Evolutionary conservation across 1,139 yeast genomes (phyloP).

Genomic region (Zygoascus meyerae): DNA sequence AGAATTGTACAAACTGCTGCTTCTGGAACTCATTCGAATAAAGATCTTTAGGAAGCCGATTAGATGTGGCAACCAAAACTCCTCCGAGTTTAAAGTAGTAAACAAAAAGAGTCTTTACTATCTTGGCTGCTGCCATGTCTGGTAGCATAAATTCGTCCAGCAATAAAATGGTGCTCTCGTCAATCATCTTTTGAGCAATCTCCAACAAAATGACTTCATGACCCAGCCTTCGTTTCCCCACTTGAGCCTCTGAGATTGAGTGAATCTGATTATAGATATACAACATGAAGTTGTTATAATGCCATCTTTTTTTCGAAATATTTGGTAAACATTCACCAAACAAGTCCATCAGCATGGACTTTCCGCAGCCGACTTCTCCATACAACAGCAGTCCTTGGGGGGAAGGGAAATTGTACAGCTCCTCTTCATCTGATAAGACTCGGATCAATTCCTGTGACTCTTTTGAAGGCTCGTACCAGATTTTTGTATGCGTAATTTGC

Average conservation of each 20-base stretch:
- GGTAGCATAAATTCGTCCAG: constrained; percentile 73
- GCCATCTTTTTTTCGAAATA: constrained; percentile 62
- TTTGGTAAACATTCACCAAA: constrained; percentile 64
- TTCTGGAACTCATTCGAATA: constrained; percentile 61
- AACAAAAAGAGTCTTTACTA: constrained; percentile 57
- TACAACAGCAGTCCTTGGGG: constrained; percentile 63
- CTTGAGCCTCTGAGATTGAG: constrained; percentile 35
- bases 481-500: constrained; percentile 14
- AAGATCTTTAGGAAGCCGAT: constrained; percentile 60
- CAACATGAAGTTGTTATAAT: constrained; percentile 61
- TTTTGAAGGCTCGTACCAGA: constrained; percentile 24
- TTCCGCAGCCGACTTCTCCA: constrained; percentile 76
- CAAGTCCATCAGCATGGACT: constrained; percentile 67
- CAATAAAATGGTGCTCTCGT: constrained; percentile 52
- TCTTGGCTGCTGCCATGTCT: constrained; percentile 66
- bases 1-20: constrained; percentile 51
- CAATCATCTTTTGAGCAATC: constrained; percentile 60
- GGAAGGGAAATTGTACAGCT: constrained; percentile 47
- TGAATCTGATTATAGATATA: constrained; percentile 65
- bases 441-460: constrained; percentile 38
- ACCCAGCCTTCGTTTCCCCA: constrained; percentile 41
- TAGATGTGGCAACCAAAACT: constrained; percentile 66
- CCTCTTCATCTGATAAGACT: constrained; percentile 60
- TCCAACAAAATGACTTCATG: constrained; percentile 59
- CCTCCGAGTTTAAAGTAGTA: constrained; percentile 71